phyloP scores from a whole-genome alignment of 495 filamentous ascomycete species.

The Neurospora sp. region DNA sequence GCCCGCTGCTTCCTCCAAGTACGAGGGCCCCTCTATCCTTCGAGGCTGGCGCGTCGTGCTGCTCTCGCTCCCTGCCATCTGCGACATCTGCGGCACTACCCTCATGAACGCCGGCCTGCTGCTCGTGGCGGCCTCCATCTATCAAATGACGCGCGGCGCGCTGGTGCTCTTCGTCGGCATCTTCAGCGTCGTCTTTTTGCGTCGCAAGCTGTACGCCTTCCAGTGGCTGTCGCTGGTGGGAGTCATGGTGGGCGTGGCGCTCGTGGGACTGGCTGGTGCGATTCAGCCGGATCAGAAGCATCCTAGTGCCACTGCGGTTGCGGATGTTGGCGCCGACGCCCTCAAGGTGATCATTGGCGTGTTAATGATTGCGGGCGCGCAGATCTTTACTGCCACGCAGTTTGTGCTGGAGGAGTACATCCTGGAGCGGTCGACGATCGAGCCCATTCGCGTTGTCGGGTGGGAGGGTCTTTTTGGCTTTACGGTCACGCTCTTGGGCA shows the following conservation, averaged over 20 bases:
- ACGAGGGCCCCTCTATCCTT: constrained; percentile 42
- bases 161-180: constrained; percentile 90
- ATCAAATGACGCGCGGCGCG: constrained; percentile 96
- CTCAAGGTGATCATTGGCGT: constrained; percentile 72
- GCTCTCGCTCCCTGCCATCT: constrained; percentile 78
- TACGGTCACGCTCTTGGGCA: constrained; percentile 64
- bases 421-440: constrained; percentile 77
- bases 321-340: constrained; percentile 42
- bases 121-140: constrained; percentile 89
- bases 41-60: constrained; percentile 63
- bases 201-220: constrained; percentile 63
- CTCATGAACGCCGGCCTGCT: constrained; percentile 93
- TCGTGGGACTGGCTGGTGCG: constrained; percentile 83
- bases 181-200: constrained; percentile 87
- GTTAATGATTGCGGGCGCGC: constrained; percentile 78
- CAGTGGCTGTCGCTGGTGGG: constrained; percentile 84
- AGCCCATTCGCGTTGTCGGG: constrained; percentile 83
- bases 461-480: constrained; percentile 97
- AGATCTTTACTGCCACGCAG: constrained; percentile 93
- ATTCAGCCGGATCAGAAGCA: constrained; percentile 58
- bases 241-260: constrained; percentile 77
- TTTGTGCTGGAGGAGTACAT: constrained; percentile 96
- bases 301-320: constrained; percentile 13
- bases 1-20: not conserved
- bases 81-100: constrained; percentile 89